A percentile compares a stretch with the other conserved stretches of the same genome.
phyloP scores from a whole-genome alignment of 2,329 filamentous ascomycete species.

The Hirsutella rhossiliensis region DNA sequence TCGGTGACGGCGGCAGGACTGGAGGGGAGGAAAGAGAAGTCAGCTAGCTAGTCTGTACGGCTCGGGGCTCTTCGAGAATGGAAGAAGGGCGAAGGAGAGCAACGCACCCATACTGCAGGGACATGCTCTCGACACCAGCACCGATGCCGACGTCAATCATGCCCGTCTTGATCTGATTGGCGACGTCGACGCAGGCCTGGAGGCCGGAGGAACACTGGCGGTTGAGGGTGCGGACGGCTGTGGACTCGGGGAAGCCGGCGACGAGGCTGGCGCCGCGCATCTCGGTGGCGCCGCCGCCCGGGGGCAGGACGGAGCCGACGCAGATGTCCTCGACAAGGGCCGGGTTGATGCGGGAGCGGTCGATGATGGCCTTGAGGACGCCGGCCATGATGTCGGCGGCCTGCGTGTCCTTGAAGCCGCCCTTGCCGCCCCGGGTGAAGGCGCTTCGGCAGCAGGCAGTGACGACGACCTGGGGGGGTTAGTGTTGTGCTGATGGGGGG shows the following conservation, averaged over 20 bases:
- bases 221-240: slow-evolving; percentile 82
- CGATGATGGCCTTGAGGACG: slow-evolving; percentile 68
- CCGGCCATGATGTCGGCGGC: slow-evolving; percentile 77
- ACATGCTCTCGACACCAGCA: slow-evolving; percentile 96
- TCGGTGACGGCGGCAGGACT: slow-evolving; percentile 78
- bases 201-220: slow-evolving; percentile 89
- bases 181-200: slow-evolving; percentile 86
- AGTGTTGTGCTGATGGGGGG: not conserved
- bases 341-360: slow-evolving; percentile 82
- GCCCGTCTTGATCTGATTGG: slow-evolving; percentile 78
- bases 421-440: slow-evolving; percentile 86
- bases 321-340: slow-evolving; percentile 81
- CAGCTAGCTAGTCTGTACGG: too few relatives aligned
- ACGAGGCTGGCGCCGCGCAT: slow-evolving; percentile 87
- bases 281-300: slow-evolving; percentile 90
- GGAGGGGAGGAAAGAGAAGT: slow-evolving; percentile 1
- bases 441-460: slow-evolving; percentile 86
- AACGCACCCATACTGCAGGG: slow-evolving; percentile 62
- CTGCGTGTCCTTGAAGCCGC: slow-evolving; percentile 88
- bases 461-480: slow-evolving; percentile 59
- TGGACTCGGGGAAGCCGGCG: slow-evolving; percentile 76
- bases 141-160: slow-evolving; percentile 96
- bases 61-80: too few relatives aligned
- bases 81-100: slow-evolving; percentile 3
- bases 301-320: slow-evolving; percentile 82